A percentile compares a stretch with the other conserved stretches of the same genome.
phyloP scores from a whole-genome alignment of 345 rosid genomes.

The Moringa oleifera region DNA sequence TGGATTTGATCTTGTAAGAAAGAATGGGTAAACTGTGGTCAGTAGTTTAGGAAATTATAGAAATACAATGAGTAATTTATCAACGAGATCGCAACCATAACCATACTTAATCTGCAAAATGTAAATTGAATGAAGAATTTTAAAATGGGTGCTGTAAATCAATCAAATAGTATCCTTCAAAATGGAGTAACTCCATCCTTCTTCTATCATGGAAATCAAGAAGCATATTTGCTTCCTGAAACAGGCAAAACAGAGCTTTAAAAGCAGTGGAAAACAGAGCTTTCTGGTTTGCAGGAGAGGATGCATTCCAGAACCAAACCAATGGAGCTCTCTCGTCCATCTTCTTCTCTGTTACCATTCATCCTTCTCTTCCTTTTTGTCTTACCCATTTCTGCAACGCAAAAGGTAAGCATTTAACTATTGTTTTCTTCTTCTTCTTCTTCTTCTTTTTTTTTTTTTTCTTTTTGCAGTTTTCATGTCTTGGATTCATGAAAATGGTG shows the following conservation, averaged over 20 bases:
- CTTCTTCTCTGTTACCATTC: constrained; percentile 15
- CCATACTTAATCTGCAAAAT: background rate
- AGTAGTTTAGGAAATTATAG: too few relatives aligned
- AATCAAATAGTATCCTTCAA: background rate
- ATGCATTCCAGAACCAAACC: background rate
- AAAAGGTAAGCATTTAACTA: constrained; percentile 30
- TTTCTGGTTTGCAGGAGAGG: background rate
- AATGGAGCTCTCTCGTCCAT: constrained; percentile 29
- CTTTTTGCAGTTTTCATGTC: background rate
- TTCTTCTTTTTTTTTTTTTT: background rate
- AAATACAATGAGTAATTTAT: too few relatives aligned
- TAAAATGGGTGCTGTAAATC: background rate
- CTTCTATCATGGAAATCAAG: constrained; percentile 5
- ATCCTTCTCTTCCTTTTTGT: constrained; percentile 26
- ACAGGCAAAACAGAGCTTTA: constrained; percentile 14
- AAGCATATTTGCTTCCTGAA: background rate
- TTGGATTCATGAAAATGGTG: background rate
- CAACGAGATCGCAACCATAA: constrained; percentile 1
- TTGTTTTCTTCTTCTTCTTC: too few relatives aligned
- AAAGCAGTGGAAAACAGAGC: constrained; percentile 18
- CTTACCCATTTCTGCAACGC: constrained; percentile 27
- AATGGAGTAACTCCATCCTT: background rate
- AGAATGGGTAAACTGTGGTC: too few relatives aligned
- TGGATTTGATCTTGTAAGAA: too few relatives aligned
- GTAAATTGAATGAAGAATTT: background rate